A percentile compares a stretch with the other conserved stretches of the same genome.
These are phyloP conservation scores for Leccinum subfulvum DNA, from an alignment of 1,284 basidiomycete species.

Conservation along the genomic window DNA sequence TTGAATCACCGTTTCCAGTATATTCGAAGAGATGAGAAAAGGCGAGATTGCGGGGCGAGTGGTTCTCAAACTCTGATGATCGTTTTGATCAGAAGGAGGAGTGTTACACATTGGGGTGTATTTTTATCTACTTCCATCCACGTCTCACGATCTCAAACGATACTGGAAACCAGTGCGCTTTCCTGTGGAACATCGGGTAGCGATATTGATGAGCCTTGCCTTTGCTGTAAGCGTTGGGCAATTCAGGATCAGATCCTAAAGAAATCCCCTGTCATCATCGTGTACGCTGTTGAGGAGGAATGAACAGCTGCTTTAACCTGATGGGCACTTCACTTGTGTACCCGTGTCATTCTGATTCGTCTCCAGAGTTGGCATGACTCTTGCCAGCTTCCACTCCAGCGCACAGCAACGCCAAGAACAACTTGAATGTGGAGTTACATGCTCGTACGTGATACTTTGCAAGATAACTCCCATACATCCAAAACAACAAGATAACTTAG, in stretches of 20 bases:
- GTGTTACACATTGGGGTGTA: not conserved
- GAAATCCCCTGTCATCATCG: not conserved
- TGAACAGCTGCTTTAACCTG: not conserved
- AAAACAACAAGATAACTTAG: not conserved
- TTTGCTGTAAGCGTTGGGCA: not conserved
- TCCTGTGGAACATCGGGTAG: not conserved
- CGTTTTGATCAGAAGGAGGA: not conserved
- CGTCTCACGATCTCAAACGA: not conserved
- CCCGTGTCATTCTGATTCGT: not conserved
- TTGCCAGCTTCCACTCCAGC: not conserved
- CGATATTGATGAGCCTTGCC: not conserved
- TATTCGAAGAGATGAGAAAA: slow-evolving; percentile 34
- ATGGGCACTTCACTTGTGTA: not conserved
- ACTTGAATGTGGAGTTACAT: not conserved
- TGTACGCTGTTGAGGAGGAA: not conserved
- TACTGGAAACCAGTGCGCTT: not conserved
- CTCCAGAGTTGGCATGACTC: not conserved
- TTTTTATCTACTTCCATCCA: not conserved
- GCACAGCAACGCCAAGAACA: not conserved
- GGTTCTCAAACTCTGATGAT: slow-evolving; percentile 33
- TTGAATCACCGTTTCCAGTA: slow-evolving; percentile 20
- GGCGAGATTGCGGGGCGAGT: slow-evolving; percentile 38
- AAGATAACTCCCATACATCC: not conserved
- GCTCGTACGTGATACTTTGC: not conserved
- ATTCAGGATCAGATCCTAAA: not conserved